A percentile compares a stretch with the other conserved stretches of the same genome.
These are phyloP conservation scores for Pseudotsuga menziesii DNA, from an alignment of 75 land plant species.

Conservation along the genomic window DNA sequence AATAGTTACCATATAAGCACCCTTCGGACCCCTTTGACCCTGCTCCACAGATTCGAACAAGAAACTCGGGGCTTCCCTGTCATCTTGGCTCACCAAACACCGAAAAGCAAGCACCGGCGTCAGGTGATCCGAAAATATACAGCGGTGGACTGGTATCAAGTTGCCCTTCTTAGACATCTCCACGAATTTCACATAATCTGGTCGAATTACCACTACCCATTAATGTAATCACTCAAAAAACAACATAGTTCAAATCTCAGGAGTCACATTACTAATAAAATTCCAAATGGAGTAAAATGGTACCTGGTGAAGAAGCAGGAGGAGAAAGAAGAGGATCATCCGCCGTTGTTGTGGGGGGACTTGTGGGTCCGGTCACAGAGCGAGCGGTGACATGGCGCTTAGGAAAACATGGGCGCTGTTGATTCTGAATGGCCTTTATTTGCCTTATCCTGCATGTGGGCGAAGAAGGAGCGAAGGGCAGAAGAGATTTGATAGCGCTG, in stretches of 20 bases:
- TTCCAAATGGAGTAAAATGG: not conserved
- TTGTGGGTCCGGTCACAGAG: not conserved
- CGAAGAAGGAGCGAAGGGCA: not conserved
- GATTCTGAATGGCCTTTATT: not conserved
- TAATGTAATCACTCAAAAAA: not conserved
- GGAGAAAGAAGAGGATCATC: not conserved
- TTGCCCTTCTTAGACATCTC: conserved; percentile 68
- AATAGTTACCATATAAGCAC: conserved; percentile 37
- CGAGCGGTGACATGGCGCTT: not conserved
- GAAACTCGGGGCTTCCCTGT: conserved; percentile 94
- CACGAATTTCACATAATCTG: conserved; percentile 29
- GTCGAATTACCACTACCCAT: conserved; percentile 6
- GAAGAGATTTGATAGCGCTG: not conserved
- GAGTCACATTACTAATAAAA: not conserved
- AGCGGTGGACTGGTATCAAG: conserved; percentile 67
- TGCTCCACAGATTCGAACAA: conserved; percentile 84
- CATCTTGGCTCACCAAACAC: conserved; percentile 84
- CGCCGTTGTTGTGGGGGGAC: not conserved
- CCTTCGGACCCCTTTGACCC: conserved; percentile 17
- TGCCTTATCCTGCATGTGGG: not conserved
- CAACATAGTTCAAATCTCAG: not conserved
- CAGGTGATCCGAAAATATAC: conserved; percentile 85
- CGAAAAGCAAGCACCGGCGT: conserved; percentile 94
- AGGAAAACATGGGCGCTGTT: not conserved
- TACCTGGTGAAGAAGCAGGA: conserved; percentile 1